A percentile compares a stretch with the other conserved stretches of the same genome.
Evolutionary conservation across 148 eudicot genomes (phyloP).

Genomic region (Chenopodium formosanum): DNA sequence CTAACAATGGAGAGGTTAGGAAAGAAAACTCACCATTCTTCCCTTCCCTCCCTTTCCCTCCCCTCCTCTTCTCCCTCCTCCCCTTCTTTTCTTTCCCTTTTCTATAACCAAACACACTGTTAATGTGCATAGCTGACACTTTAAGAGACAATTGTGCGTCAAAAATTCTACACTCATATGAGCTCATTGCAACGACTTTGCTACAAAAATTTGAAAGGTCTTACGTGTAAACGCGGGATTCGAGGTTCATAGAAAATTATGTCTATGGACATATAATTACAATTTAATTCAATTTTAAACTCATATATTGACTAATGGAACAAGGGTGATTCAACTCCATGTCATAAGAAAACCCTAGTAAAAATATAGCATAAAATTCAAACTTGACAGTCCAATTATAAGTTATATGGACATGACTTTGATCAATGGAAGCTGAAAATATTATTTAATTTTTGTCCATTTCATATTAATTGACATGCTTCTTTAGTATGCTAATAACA

Average conservation of each 20-base stretch:
- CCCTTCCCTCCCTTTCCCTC: too few species aligned
- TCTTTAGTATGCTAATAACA: too few species aligned
- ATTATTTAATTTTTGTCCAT: background rate
- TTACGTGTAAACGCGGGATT: background rate
- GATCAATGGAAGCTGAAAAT: background rate
- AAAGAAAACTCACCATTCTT: too few species aligned
- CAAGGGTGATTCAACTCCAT: background rate
- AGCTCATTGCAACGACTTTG: background rate
- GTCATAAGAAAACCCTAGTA: background rate
- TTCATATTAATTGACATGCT: too few species aligned
- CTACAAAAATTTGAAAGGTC: background rate
- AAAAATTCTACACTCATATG: background rate
- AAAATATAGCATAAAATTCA: background rate
- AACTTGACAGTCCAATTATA: conserved; percentile 4
- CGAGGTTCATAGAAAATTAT: background rate
- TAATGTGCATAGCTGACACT: too few species aligned
- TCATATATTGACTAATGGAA: background rate
- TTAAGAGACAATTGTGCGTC: too few species aligned
- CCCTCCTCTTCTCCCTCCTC: too few species aligned
- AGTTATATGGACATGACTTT: background rate
- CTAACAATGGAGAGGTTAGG: too few species aligned
- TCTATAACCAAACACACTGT: too few species aligned
- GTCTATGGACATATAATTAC: background rate
- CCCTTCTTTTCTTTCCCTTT: too few species aligned
- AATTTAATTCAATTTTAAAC: background rate